Evolutionary conservation across 1,284 basidiomycete genomes (phyloP).

Genomic region (Anthracocystis walkeri): DNA sequence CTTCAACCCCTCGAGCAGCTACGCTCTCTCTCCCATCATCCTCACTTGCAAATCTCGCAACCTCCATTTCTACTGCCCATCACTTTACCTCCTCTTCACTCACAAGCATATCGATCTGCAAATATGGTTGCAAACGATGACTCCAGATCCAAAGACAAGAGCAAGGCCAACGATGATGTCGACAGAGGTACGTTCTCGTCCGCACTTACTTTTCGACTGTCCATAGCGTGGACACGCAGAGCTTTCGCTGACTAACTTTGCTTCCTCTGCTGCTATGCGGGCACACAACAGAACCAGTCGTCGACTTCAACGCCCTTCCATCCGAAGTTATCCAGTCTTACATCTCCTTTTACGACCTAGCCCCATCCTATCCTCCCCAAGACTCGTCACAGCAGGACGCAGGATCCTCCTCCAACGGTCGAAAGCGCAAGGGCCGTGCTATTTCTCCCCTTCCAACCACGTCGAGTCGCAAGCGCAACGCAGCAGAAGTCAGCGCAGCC

Average conservation of each 20-base stretch:
- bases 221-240: not conserved
- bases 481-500: constrained; percentile 26
- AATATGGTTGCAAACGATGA: constrained; percentile 35
- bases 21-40: not conserved
- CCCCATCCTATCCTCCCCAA: constrained; percentile 52
- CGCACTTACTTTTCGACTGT: not conserved
- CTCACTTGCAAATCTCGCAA: not conserved
- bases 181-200: constrained; percentile 26
- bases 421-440: constrained; percentile 41
- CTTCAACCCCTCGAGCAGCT: not conserved
- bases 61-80: not conserved
- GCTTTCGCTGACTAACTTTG: not conserved
- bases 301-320: constrained; percentile 57
- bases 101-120: not conserved
- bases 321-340: constrained; percentile 55
- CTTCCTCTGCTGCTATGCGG: not conserved
- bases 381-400: constrained; percentile 26
- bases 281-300: constrained; percentile 32
- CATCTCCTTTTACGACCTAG: constrained; percentile 57
- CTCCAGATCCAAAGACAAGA: constrained; percentile 32
- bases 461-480: constrained; percentile 33
- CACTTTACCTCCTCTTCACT: not conserved
- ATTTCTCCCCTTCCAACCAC: constrained; percentile 18
- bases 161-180: constrained; percentile 31
- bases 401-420: constrained; percentile 21